Evolutionary conservation across 441 rosid species (phyloP).

Genomic region (Biscutella laevigata): DNA sequence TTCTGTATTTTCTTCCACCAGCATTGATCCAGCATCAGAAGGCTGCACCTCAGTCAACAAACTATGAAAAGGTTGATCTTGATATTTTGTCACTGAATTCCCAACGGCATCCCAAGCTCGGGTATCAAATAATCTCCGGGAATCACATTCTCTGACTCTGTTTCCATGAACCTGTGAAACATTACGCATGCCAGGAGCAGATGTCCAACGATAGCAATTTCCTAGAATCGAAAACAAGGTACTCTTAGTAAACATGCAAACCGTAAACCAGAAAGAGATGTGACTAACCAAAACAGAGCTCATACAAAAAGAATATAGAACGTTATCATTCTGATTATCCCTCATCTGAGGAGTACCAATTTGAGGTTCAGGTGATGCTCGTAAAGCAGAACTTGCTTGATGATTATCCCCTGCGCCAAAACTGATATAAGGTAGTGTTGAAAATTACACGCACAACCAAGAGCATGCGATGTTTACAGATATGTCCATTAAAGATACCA

Average conservation of each 20-base stretch:
- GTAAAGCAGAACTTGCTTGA: slow-evolving; percentile 39
- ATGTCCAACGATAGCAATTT: slow-evolving; percentile 28
- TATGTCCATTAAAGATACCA: neutral
- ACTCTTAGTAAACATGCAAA: slow-evolving; percentile 17
- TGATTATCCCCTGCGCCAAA: slow-evolving; percentile 62
- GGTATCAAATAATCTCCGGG: slow-evolving; percentile 45
- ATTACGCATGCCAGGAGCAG: slow-evolving; percentile 28
- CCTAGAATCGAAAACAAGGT: slow-evolving; percentile 24
- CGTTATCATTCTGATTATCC: too few species aligned
- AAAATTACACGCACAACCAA: slow-evolving; percentile 5
- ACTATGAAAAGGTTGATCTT: slow-evolving; percentile 29
- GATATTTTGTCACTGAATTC: slow-evolving; percentile 35
- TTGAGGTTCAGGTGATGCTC: slow-evolving; percentile 29
- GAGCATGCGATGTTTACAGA: slow-evolving; percentile 10
- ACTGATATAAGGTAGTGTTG: slow-evolving; percentile 19
- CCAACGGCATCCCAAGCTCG: slow-evolving; percentile 57
- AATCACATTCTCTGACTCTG: slow-evolving; percentile 30
- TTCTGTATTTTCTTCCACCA: slow-evolving; percentile 29
- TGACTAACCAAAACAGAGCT: slow-evolving; percentile 37
- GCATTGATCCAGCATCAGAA: slow-evolving; percentile 24
- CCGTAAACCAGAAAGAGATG: too few species aligned
- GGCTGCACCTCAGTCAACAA: slow-evolving; percentile 29
- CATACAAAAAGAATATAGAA: too few species aligned
- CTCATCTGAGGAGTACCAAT: too few species aligned
- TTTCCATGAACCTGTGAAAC: slow-evolving; percentile 32